Conservation (phyloP, 768 basidiomycete species). For the Amanita jacksonii region DNA sequence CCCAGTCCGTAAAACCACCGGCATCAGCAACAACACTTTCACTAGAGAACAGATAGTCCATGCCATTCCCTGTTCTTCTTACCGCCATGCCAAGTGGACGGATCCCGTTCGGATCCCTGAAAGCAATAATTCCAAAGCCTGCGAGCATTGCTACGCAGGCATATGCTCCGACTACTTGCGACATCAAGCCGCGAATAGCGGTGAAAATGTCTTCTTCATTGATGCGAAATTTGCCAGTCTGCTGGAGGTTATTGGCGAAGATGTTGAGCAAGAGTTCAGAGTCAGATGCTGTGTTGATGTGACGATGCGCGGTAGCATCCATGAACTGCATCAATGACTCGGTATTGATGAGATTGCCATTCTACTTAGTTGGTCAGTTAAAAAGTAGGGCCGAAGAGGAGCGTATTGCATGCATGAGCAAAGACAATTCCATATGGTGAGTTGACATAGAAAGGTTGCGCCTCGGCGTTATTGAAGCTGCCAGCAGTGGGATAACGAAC, state of each 20-base stretch:
- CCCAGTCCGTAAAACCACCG: slow-evolving; percentile 84
- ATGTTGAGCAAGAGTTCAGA: slow-evolving; percentile 96
- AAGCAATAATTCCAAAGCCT: slow-evolving; percentile 96
- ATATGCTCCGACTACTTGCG: slow-evolving; percentile 85
- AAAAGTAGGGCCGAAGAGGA: neutral
- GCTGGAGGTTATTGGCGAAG: slow-evolving; percentile 94
- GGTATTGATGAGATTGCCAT: slow-evolving; percentile 97
- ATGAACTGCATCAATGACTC: slow-evolving; percentile 78
- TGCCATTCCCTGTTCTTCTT: slow-evolving; percentile 47
- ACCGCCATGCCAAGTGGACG: slow-evolving; percentile 84
- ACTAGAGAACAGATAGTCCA: slow-evolving; percentile 86
- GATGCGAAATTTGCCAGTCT: slow-evolving; percentile 98
- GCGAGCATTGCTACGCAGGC: slow-evolving; percentile 99
- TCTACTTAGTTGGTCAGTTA: slow-evolving; percentile 39
- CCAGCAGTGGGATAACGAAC: slow-evolving; percentile 98
- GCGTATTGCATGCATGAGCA: slow-evolving; percentile 65
- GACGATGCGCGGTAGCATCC: slow-evolving; percentile 93
- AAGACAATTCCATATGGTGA: slow-evolving; percentile 99
- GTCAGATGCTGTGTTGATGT: slow-evolving; percentile 98
- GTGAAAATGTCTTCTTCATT: slow-evolving; percentile 99
- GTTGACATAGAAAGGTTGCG: slow-evolving; percentile 99
- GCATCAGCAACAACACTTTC: slow-evolving; percentile 98
- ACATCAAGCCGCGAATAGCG: slow-evolving; percentile 84
- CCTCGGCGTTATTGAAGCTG: slow-evolving; percentile 92
- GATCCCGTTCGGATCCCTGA: slow-evolving; percentile 97